Base-by-base conservation (phyloP, 768 basidiomycete species). In the Termitomyces sp. region DNA sequence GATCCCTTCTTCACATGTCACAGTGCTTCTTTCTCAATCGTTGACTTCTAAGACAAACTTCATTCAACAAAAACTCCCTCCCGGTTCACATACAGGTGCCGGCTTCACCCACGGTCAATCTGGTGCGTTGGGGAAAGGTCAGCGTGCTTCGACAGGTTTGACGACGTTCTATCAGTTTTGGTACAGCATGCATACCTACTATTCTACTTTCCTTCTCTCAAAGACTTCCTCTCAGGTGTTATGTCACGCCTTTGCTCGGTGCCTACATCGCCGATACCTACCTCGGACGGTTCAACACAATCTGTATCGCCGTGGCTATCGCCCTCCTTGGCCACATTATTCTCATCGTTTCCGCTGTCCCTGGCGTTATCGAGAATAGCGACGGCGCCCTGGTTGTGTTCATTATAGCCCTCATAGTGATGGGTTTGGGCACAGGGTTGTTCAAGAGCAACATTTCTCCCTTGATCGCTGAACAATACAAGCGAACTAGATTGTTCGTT, bases 361-460 rank as follows among this genome's bases (percentile, higher is more conserved):
- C 91, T 0, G 83, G 85, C 1, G 81, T 91, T 20, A 64, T 64
- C 12, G 60, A 64, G 25, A 58, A 62, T 15, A 54, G 38, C 20
- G 45, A 51, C 4, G 56, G 52, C 17, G 65, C 63, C 3, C 32
- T 66, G 10, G 60, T 31, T 14, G 65, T 79, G 0, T 66, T 66
- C n/a, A 31, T 50, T 25, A 64, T 88, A 45, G 86, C 88, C 0
- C 74, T 92, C 43, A 69, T 92, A 54, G 74, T 91, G 53, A 88
- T 84, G 70, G 83, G 83, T 10, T 67, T 80, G 8, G 81, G 89
- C 17, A 82, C 89, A 10, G 89, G 89, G 7, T 75, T 86, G 31
- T 89, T 92, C 82, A 91, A 92, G 73, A 74, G 86, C 2, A 92
- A 91, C 70, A 86, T 92, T 63, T 87, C 86, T 0, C 90, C 91